Evolutionary conservation across 495 filamentous ascomycete species (phyloP), one percentile per base, ranked within the genome.

Genomic region (Margaritispora aquatica): DNA sequence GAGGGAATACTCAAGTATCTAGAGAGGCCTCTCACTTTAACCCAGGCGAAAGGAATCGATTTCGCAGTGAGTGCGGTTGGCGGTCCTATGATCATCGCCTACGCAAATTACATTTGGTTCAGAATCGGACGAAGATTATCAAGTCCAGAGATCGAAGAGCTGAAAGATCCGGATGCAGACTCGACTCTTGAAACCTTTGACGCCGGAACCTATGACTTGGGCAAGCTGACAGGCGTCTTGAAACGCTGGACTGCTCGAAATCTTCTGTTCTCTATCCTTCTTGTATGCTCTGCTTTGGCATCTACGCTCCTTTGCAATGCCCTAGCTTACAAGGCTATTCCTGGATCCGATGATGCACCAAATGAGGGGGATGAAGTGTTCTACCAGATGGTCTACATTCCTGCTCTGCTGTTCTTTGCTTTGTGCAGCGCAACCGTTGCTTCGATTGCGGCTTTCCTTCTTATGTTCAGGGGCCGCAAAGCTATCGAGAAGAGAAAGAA

Each of bases 341-440:
- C 27, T 38, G 20, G 47, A 24, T 50, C 47, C 20, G n/a, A 22
- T 41, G 19, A 22, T 21, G 29, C n/a, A 3, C n/a, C 2, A 2
- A 31, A 5, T 1, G 27, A 21, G 2, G 17, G 8, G 5, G 31
- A 55, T n/a, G 52, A 55, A 21, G 26, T 55, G 29, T 13, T 21
- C 2, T 55, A 55, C 31, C 27, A 36, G 22, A 38, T 55, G 27
- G 52, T 26, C 15, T 55, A 55, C 24, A 44, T 55, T 19, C 52
- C 52, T 3, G 52, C 26, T 11, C 15, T 55, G 13, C 23, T 55
- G n/a, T 36, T 55, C 31, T 31, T 31, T 2, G n/a, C 27, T 13
- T 22, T 55, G 17, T 36, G 52, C 26, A 55, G 29, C 20, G 44
- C 44, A 4, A 55, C 52, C 15, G 15, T 20, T n/a, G 26, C 52